Evolutionary conservation across 306 rosid genomes (phyloP), one percentile per base, ranked within the genome.

Genomic region (Vicia sativa): DNA sequence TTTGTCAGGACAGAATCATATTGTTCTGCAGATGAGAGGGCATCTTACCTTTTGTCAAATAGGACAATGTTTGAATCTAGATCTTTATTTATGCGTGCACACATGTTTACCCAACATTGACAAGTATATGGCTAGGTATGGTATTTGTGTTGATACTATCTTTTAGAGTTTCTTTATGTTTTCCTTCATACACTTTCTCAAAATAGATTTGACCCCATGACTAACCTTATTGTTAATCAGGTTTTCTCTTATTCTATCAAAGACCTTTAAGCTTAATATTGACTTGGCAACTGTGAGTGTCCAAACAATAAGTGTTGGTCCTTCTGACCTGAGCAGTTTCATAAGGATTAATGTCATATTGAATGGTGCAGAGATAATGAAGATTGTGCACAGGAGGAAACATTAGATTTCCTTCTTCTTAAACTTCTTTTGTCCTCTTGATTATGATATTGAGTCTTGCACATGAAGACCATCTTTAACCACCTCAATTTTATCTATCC

Each of bases 191-290:
- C 28, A 11, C 15, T 18, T 35, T 44, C 13, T 38, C 44, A 48
- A 38, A 46, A 49, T 42, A 50, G 7, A 55, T 54, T 38, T 41
- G 43, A 55, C 76, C 65, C 71, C 38, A 38, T 60, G 39, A 45
- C 71, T 74, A 57, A 66, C 67, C 60, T 41, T 18, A 52, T 11
- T 6, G 35, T 46, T 60, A 70, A 67, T 66, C 76, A 89, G 97
- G 85, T 87, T 89, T 70, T 79, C 96, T 67, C 92, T 92, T 44
- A 85, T 89, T 70, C 64, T 92, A 68, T 92, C 97, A 3, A 89
- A 87, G 85, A 89, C 96, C 8, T 12, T 74, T 2, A 87, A 43
- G 72, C 73, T 86, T 15, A 31, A 74, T 11, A 48, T 81, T 64
- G 95, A 92, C 80, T 69, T 80, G 46, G 69, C 83, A 44, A 71